Base-by-base conservation (phyloP, 2,329 filamentous ascomycete species). In the Ilyonectria destructans region DNA sequence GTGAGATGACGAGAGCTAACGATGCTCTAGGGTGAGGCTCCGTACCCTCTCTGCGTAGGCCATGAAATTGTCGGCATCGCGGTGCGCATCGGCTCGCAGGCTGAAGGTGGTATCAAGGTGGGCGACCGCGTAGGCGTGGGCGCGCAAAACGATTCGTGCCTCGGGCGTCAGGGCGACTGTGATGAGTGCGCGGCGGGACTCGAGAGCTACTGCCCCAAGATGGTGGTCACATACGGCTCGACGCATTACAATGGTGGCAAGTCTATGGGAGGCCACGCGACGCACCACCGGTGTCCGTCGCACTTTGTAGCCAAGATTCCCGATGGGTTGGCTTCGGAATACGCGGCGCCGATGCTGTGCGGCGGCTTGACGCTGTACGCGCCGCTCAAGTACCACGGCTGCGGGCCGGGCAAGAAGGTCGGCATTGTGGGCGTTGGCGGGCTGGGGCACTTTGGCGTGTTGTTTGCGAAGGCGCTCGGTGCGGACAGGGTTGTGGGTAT, bases 361-460 rank as follows among this genome's bases (percentile, higher is more conserved):
- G 92, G 87, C 23, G 92, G 92, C 15, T 86, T 93, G 37, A 94
- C 92, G 0, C 84, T 91, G 7, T 94, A 86, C 77, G 84, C 85
- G 12, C 92, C 92, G 1, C 79, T 94, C 57, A 84, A 84, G 73
- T 85, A 89, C 59, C 88, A 92, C 70, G 89, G 89, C 2, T 88
- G 86, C 56, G 92, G 91, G 0, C 90, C 90, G 0, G 91, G 91
- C 15, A 93, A 91, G 80, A 85, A 79, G 26, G 89, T 94, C 2
- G 91, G 88, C 1, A 87, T 93, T 67, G 82, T 93, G 21, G 91
- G 91, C 2, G 83, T 93, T 15, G 91, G 91, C 8, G 91, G 91
- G 2, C 79, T 93, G 2, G 91, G 91, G 0, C 91, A 94, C 80
- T 90, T 93, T 72, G 92, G 89, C 4, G 81, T 94, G 10, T 80